Percentiles rank a stretch among this genome's conserved stretches.
phyloP scores from a whole-genome alignment of 768 basidiomycete genomes.

The Phlegmacium glaucopus region DNA sequence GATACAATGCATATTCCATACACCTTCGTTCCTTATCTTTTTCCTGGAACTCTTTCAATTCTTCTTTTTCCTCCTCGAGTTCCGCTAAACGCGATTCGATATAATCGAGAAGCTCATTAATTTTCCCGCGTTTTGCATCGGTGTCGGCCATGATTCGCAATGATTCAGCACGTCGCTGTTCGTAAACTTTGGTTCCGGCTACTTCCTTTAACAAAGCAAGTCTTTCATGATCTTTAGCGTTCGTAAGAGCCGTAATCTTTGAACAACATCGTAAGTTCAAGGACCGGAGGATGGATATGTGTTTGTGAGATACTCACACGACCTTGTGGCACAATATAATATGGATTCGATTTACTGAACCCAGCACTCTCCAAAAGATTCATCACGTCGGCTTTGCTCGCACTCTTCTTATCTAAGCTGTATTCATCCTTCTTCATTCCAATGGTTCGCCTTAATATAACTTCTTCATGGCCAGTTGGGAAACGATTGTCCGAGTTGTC shows the following conservation, averaged over 20 bases:
- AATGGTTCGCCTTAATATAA: slow-evolving; percentile 89
- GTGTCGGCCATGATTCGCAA: slow-evolving; percentile 98
- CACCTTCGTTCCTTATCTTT: slow-evolving; percentile 94
- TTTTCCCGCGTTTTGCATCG: slow-evolving; percentile 88
- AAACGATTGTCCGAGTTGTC: slow-evolving; percentile 95
- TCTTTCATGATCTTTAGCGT: slow-evolving; percentile 94
- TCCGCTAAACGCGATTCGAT: slow-evolving; percentile 89
- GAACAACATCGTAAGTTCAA: too few species aligned
- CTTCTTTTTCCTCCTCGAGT: slow-evolving; percentile 97
- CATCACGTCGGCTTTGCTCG: slow-evolving; percentile 96
- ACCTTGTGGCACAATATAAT: slow-evolving; percentile 99
- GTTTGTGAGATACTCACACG: slow-evolving; percentile 51
- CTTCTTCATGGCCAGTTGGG: slow-evolving; percentile 85
- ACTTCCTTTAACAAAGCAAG: slow-evolving; percentile 96
- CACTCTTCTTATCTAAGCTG: slow-evolving; percentile 92
- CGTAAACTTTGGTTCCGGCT: slow-evolving; percentile 97
- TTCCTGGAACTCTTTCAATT: slow-evolving; percentile 93
- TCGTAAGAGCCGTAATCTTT: slow-evolving; percentile 93
- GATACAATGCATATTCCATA: slow-evolving; percentile 92
- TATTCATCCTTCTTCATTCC: slow-evolving; percentile 99
- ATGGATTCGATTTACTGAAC: slow-evolving; percentile 97
- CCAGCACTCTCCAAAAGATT: slow-evolving; percentile 95
- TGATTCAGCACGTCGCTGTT: slow-evolving; percentile 88
- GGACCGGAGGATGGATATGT: too few species aligned
- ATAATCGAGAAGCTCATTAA: slow-evolving; percentile 83